phyloP scores from a whole-genome alignment of 129 eudicot species.

The Silybum marianum region DNA sequence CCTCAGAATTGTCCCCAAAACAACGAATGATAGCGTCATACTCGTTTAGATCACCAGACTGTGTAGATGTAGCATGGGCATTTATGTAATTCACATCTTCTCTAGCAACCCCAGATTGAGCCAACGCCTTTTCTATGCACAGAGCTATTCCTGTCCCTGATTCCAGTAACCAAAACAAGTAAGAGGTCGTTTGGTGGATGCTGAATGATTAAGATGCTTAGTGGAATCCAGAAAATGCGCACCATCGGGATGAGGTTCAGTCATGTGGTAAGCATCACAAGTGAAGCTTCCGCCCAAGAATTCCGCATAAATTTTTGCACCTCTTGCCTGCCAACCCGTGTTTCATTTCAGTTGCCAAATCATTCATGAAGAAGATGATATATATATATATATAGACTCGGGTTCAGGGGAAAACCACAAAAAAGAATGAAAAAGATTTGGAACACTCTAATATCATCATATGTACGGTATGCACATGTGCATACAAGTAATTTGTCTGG shows the following conservation, averaged over 20 bases:
- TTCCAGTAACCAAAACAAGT: conserved; percentile 18
- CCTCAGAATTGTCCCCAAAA: conserved; percentile 41
- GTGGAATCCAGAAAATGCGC: conserved; percentile 1
- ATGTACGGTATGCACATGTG: neutral
- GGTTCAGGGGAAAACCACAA: neutral
- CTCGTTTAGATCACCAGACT: conserved; percentile 39
- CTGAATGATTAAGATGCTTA: neutral
- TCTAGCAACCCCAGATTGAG: conserved; percentile 41
- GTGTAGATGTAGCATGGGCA: conserved; percentile 55
- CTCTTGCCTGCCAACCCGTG: conserved; percentile 39
- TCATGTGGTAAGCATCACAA: conserved; percentile 45
- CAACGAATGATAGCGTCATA: conserved; percentile 41
- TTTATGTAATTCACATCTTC: conserved; percentile 54
- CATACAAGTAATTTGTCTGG: neutral
- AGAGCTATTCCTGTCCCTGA: conserved; percentile 35
- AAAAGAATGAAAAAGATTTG: neutral
- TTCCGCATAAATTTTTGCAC: conserved; percentile 50
- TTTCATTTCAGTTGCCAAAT: conserved; percentile 11
- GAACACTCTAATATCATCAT: neutral
- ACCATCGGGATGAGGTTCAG: conserved; percentile 39
- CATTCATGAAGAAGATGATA: neutral
- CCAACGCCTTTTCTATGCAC: conserved; percentile 43
- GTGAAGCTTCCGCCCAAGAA: conserved; percentile 49
- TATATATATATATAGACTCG: neutral
- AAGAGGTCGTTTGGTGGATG: neutral